Conservation (phyloP, 1,284 basidiomycete genomes). For the Pseudozyma flocculosa region DNA sequence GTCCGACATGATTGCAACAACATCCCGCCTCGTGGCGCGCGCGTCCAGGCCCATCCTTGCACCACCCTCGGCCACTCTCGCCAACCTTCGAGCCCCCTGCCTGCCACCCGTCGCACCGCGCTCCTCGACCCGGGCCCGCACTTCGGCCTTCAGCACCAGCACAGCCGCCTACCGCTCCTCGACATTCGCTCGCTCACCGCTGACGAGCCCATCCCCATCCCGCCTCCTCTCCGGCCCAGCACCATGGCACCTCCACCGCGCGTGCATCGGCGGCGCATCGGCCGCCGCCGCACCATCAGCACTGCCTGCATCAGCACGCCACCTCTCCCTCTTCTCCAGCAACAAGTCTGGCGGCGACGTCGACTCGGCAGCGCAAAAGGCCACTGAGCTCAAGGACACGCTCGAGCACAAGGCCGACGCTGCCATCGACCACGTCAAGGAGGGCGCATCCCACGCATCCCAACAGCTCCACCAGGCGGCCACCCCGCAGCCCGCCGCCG, state of each 20-base stretch:
- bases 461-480: conserved; percentile 11
- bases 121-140: background rate
- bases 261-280: too few relatives aligned
- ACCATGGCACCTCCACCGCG: conserved; percentile 3
- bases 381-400: conserved; percentile 4
- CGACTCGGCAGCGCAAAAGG: background rate
- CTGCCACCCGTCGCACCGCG: background rate
- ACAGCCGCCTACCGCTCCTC: conserved; percentile 13
- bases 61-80: too few relatives aligned
- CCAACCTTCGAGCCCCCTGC: too few relatives aligned
- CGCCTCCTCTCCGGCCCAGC: conserved; percentile 14
- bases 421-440: conserved; percentile 4
- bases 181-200: conserved; percentile 8
- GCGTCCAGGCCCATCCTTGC: too few relatives aligned
- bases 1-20: too few relatives aligned
- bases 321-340: background rate
- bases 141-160: conserved; percentile 3
- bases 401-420: conserved; percentile 7
- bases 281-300: conserved; percentile 10
- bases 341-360: background rate
- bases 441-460: conserved; percentile 7
- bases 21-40: too few relatives aligned
- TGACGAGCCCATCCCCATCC: conserved; percentile 11
- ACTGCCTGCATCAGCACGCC: background rate
- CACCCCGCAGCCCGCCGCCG: too few relatives aligned